Evolutionary conservation across 1,139 yeast species (phyloP), one percentile per base, ranked within the genome.

Genomic region (Candida pseudoviswanathii): DNA sequence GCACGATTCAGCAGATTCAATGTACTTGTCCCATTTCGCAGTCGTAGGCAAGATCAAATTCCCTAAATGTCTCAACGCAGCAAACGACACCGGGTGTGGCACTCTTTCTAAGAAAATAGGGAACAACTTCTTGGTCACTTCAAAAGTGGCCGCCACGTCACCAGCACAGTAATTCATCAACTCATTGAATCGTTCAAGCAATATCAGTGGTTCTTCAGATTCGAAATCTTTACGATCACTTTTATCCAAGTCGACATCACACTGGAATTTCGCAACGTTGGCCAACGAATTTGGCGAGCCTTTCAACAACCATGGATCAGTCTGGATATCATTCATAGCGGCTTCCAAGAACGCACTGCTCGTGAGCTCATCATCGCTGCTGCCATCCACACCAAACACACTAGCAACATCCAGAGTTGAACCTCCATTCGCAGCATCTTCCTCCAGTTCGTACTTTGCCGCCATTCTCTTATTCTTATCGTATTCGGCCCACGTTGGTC

Each of bases 21-120:
- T 68, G 61, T 91, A 95, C 2, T 77, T 63, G 22, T 84, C 76
- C 99, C 99, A 95, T 32, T 78, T 71, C 11, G 68, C 67, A 21
- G 89, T 82, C 1, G 96, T 87, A 1, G 99, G 97, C 44, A 95
- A 71, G 46, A 92, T 80, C 48, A 89, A 80, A n/a, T 86, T 77
- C 4, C 92, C 86, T 62, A 95, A 73, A 53, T 84, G 86, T 54
- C 87, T 77, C 50, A 94, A 71, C 0, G 97, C 97, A 1, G 96
- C 94, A 71, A 94, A 88, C 25, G 96, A 89, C 1, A 92, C 96
- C 0, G 99, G 98, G 66, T 95, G 99, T 0, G 98, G 97, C 32
- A 92, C 84, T 47, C 83, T 80, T 30, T 71, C 60, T 38, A 81
- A 67, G 61, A 89, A 95, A 32, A 73, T 70, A 0, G 97, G 97